Base-by-base conservation (phyloP, 75 land plant genomes). In the Cryptomeria japonica region DNA sequence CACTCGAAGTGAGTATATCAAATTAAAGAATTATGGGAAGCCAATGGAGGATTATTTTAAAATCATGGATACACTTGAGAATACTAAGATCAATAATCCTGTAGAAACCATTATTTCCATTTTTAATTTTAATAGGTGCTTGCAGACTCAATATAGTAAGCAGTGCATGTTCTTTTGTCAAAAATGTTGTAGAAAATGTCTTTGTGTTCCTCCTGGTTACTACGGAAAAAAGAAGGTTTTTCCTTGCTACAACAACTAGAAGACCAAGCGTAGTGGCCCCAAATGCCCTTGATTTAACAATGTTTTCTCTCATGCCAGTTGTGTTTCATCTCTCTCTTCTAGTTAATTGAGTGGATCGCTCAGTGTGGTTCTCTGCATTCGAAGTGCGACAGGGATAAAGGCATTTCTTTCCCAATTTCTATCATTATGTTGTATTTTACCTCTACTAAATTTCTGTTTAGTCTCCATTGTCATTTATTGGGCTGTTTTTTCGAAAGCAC, bases 201-300 rank as follows among this genome's bases (percentile, higher is more conserved):
- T 83, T 37, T 90, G 91, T 56, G 91, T 90, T 37, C 91, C 91
- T 6, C 90, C 91, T 14, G 91, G 91, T 13, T 90, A 73, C 36
- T 87, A 82, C n/a, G 91, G 91, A 44, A 90, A 90, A 85, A 90
- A 88, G 79, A 58, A 89, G 44, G 87, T 86, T 31, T 90, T 90
- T 13, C 90, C 91, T 25, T 90, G 91, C 85, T 90, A 90, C 16
- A 90, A 89, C 83, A 82, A 88, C 90, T 88, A 86, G 91, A 90
- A 88, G 91, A 90, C 85, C 86, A 84, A 87, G 83, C 82, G 87
- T 22, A 90, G 91, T 6, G 90, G 90, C 41, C 91, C 90, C 78
- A 90, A 90, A 46, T 90, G 91, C 91, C 91, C 91, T 31, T 90
- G 87, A 90, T 56, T 8, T 41, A 44, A 9, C 39, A 5, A 5